Evolutionary conservation across 805 yeast genomes (phyloP), one percentile per base, ranked within the genome.

Genomic region (Metschnikowia kofuensis): DNA sequence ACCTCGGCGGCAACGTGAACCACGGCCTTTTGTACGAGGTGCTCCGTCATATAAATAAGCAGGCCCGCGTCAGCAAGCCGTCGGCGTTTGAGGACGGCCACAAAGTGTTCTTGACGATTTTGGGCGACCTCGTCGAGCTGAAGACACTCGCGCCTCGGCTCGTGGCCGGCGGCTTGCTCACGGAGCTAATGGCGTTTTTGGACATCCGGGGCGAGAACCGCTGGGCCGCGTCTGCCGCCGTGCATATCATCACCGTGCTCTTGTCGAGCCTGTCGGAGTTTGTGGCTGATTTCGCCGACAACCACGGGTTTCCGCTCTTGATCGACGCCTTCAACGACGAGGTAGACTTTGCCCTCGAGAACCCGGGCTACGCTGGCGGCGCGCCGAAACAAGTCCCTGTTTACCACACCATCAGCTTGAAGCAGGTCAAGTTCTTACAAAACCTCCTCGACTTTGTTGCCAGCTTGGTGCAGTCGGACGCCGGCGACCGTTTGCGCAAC

Each of bases 401-500:
- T 2, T 67, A 78, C 36, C 83, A 80, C 56, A 61, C 71, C 2
- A 80, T 84, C 14, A 72, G 83, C 6, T 81, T 78, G 54, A 72
- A 83, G 51, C 89, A 86, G 58, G 79, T 83, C 8, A 76, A 80
- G 37, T 68, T 62, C 51, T 57, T 71, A 26, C 48, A 65, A 16
- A 76, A 83, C 37, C 63, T 87, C 43, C 66, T 89, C 56, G 86
- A 82, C 52, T 75, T 90, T 27, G 82, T 85, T 0, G 66, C 80
- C 21, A 78, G 82, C 53, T 65, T 90, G 40, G 74, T 91, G 38
- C 80, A 80, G 47, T 76, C 83, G n/a, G 89, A 88, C 45, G 79
- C 85, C 5, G 94, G 95, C 38, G 97, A 90, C 61, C 75, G 94
- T 50, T 79, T 89, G 59, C 79, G 96, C 63, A 89, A 89, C 53